These are phyloP conservation scores for Phytophthora meadii DNA, from an alignment of 352 stramenopile species.

Conservation along the genomic window DNA sequence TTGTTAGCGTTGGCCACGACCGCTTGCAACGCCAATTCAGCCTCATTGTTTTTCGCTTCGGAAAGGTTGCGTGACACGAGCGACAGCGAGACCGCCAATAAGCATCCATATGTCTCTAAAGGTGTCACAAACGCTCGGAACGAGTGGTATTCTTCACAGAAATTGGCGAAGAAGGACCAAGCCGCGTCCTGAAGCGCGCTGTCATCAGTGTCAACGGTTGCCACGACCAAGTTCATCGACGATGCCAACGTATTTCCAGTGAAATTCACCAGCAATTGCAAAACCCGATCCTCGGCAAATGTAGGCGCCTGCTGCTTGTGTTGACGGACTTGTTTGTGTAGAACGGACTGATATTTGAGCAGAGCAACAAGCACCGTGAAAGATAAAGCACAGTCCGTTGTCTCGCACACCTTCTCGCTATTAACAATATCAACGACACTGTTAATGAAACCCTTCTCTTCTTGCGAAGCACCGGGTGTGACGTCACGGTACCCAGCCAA, in stretches of 20 bases:
- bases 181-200: constrained; percentile 24
- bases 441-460: constrained; percentile 46
- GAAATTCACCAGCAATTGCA: constrained; percentile 35
- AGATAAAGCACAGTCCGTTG: constrained; percentile 24
- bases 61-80: constrained; percentile 19
- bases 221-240: constrained; percentile 56
- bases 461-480: constrained; percentile 13
- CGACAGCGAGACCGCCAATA: constrained; percentile 59
- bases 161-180: constrained; percentile 59
- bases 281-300: constrained; percentile 1
- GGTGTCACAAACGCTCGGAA: constrained; percentile 50
- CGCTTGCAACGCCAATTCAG: constrained; percentile 40
- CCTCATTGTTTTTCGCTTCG: constrained; percentile 12
- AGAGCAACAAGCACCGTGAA: constrained; percentile 60
- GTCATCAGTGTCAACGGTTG: constrained; percentile 9
- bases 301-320: constrained; percentile 18
- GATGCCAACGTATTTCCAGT: constrained; percentile 42
- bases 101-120: constrained; percentile 67
- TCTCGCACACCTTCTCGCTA: constrained; percentile 25
- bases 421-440: constrained; percentile 33
- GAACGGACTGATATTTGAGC: constrained; percentile 57
- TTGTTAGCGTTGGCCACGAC: constrained; percentile 71
- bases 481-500: constrained; percentile 31
- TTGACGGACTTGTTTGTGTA: constrained; percentile 20
- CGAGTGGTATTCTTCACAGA: constrained; percentile 62